phyloP scores from a whole-genome alignment of 306 rosid species.

The Citrullus amarus region DNA sequence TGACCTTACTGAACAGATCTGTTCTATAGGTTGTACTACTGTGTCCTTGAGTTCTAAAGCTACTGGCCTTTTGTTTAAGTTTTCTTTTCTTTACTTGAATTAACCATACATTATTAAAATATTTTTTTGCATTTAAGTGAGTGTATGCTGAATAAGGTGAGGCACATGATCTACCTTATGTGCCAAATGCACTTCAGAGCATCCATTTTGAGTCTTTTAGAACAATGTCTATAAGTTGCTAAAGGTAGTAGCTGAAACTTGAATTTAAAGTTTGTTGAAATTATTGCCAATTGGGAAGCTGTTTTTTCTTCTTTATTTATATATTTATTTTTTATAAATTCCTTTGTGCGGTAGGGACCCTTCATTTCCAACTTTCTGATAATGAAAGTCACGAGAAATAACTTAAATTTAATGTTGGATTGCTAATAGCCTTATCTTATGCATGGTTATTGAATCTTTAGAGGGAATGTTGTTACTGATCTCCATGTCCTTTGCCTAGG shows the following conservation, averaged over 20 bases:
- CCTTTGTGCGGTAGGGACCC: neutral
- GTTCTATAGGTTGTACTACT: no score
- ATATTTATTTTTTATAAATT: no score
- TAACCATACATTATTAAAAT: neutral
- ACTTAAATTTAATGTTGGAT: neutral
- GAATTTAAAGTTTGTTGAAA: neutral
- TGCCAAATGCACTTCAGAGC: neutral
- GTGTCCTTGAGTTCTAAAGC: no score
- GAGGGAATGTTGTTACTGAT: neutral
- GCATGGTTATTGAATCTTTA: neutral
- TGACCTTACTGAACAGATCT: no score
- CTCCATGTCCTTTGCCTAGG: neutral
- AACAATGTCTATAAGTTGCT: neutral
- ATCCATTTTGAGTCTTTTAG: neutral
- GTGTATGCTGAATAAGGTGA: neutral
- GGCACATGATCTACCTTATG: neutral
- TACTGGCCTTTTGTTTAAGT: neutral
- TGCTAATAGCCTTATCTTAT: neutral
- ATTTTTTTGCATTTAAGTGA: neutral
- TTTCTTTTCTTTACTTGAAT: neutral
- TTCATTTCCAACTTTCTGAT: neutral
- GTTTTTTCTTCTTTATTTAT: no score
- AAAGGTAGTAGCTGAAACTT: neutral
- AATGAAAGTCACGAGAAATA: neutral
- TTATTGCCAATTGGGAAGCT: neutral